Base-by-base conservation (phyloP, 371 early-diverging fungal species). In the Lichtheimia corymbifera region DNA sequence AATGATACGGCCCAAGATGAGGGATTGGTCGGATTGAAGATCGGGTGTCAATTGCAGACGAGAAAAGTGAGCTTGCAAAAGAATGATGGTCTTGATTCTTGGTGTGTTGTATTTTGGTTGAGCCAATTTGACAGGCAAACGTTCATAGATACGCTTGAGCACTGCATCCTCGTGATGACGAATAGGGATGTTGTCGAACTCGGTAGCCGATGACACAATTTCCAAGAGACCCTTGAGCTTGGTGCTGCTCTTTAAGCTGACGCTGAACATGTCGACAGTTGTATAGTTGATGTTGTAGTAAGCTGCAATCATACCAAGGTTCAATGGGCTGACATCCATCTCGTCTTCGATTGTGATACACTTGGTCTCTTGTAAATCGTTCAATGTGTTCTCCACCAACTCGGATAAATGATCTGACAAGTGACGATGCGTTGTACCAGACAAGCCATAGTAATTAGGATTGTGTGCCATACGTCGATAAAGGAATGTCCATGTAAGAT, bases 301-400 rank as follows among this genome's bases (percentile, higher is more conserved):
- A 4, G 97, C 93, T 0, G 97, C 93, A 76, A 98, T 95, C 96
- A 96, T 95, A 60, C 98, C 99, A 69, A 97, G 70, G 74, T 97
- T 96, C 50, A 95, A 83, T 42, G 97, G 90, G 12, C 84, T 71
- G 20, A 97, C 85, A 53, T 93, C 91, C 77, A 89, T 82, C 43
- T 92, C 90, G 65, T 94, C 92, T 64, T 93, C 94, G 45, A 93
- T 79, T 0, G 85, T 74, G 53, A 97, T 92, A 79, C 98, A 97
- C 73, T 94, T 92, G 67, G 93, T 88, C 11, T 87, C 88, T 22
- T 83, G 85, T 63, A 99, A 71, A 58, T 96, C 95, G 55, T 84
- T 88, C 43, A 96, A 70, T 6, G 97, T 95, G 13, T 76, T 81
- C 73, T 99, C 99, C 17, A 99, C 95, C 27, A 97, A 79, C 65